A percentile compares a stretch with the other conserved stretches of the same genome.
These are phyloP conservation scores for Endoconidiophora laricicola DNA, from an alignment of 2,329 filamentous ascomycete genomes.

Conservation along the genomic window DNA sequence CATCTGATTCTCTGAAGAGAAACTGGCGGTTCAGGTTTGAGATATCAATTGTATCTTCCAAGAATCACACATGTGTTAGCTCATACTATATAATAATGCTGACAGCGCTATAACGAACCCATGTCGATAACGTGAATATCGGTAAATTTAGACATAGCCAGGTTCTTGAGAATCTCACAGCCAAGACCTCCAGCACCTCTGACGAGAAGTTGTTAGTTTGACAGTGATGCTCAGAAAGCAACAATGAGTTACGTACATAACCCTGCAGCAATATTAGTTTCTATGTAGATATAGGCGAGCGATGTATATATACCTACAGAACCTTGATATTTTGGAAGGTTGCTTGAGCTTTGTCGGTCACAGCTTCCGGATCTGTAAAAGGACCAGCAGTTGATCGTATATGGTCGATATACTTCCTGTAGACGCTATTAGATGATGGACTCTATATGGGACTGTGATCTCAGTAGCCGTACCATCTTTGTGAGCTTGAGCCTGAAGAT, in stretches of 20 bases:
- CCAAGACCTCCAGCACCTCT: constrained; percentile 88
- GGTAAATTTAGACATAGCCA: constrained; percentile 88
- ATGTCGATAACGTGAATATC: constrained; percentile 98
- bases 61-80: constrained; percentile 7
- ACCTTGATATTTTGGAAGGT: constrained; percentile 57
- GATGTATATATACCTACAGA: constrained; percentile 34
- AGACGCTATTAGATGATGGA: constrained; percentile 1
- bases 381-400: constrained; percentile 64
- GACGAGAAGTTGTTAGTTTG: constrained; percentile 13
- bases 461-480: constrained; percentile 1
- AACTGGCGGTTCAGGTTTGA: constrained; percentile 97
- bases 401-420: constrained; percentile 68
- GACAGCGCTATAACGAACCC: constrained; percentile 35
- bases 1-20: constrained; percentile 78
- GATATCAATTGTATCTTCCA: constrained; percentile 83
- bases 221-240: no score
- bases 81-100: no score
- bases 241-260: constrained; percentile 27
- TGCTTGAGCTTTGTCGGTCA: constrained; percentile 34
- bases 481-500: not conserved
- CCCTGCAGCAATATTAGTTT: constrained; percentile 21
- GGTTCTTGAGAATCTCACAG: constrained; percentile 91
- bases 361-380: constrained; percentile 52
- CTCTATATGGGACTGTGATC: not conserved
- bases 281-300: not conserved